Conservation (phyloP, 1,284 basidiomycete genomes). For the Pseudomicrostroma phylloplanum region DNA sequence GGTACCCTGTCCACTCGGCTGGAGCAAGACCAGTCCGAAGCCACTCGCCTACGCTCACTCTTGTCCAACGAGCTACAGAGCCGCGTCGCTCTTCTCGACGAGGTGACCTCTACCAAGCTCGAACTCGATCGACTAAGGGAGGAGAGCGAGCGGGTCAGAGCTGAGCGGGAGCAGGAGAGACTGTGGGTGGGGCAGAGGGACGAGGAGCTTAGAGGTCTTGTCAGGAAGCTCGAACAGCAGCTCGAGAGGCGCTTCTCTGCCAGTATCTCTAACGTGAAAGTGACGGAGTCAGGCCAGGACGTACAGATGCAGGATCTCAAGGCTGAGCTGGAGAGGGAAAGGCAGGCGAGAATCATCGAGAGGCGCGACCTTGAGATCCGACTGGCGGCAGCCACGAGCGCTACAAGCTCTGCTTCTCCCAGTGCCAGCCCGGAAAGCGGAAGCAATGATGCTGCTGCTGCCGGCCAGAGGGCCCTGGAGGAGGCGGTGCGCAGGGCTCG, state of each 20-base stretch:
- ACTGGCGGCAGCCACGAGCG: neutral
- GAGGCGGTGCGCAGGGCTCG: neutral
- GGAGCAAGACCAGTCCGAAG: neutral
- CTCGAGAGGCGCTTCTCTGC: neutral
- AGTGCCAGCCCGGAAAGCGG: neutral
- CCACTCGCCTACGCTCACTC: neutral
- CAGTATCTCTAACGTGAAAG: neutral
- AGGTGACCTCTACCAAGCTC: neutral
- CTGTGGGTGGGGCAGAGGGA: neutral
- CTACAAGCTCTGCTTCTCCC: neutral
- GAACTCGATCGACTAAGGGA: neutral
- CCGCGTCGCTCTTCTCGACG: neutral
- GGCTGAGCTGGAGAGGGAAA: neutral
- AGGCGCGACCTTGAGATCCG: neutral
- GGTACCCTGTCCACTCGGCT: neutral
- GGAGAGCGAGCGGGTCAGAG: neutral
- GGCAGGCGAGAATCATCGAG: neutral
- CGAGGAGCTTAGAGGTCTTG: neutral
- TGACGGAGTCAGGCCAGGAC: neutral
- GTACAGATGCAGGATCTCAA: neutral
- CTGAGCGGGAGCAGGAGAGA: neutral
- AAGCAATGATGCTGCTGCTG: neutral
- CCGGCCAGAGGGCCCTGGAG: neutral
- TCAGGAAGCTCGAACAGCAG: constrained; percentile 3
- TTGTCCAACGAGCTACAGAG: neutral